Evolutionary conservation across 1,139 yeast genomes (phyloP).

Genomic region (Diutina rugosa): DNA sequence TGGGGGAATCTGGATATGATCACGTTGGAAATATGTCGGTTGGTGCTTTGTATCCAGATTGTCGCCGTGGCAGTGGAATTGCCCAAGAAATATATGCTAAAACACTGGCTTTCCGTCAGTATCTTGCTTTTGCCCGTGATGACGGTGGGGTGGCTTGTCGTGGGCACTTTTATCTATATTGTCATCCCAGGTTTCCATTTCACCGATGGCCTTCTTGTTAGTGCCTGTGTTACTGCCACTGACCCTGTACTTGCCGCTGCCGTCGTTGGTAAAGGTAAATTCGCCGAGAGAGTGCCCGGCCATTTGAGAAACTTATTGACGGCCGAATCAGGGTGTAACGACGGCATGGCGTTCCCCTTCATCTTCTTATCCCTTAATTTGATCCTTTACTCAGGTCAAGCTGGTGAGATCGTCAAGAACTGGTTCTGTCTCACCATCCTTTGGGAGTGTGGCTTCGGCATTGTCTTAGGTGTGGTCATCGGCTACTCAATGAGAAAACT

Average conservation of each 20-base stretch:
- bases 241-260: slow-evolving; percentile 98
- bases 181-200: slow-evolving; percentile 76
- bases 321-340: slow-evolving; percentile 96
- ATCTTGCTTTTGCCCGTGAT: slow-evolving; percentile 79
- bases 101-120: slow-evolving; percentile 78
- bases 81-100: slow-evolving; percentile 85
- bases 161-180: slow-evolving; percentile 76
- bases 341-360: slow-evolving; percentile 97
- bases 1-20: slow-evolving; percentile 90
- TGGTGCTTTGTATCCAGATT: slow-evolving; percentile 83
- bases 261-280: slow-evolving; percentile 94
- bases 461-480: slow-evolving; percentile 58
- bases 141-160: slow-evolving; percentile 88
- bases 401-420: slow-evolving; percentile 61
- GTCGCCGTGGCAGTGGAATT: slow-evolving; percentile 96
- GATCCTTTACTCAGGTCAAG: slow-evolving; percentile 52
- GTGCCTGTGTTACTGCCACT: slow-evolving; percentile 95
- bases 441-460: slow-evolving; percentile 83
- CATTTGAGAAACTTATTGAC: slow-evolving; percentile 80
- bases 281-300: slow-evolving; percentile 95
- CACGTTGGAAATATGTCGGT: slow-evolving; percentile 79
- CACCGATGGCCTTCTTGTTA: slow-evolving; percentile 62
- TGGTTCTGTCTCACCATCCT: slow-evolving; percentile 75
- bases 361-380: slow-evolving; percentile 64
- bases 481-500: slow-evolving; percentile 70